These are phyloP conservation scores for Emmonsiellopsis sp. DNA, from an alignment of 2,329 filamentous ascomycete species.

Conservation along the genomic window DNA sequence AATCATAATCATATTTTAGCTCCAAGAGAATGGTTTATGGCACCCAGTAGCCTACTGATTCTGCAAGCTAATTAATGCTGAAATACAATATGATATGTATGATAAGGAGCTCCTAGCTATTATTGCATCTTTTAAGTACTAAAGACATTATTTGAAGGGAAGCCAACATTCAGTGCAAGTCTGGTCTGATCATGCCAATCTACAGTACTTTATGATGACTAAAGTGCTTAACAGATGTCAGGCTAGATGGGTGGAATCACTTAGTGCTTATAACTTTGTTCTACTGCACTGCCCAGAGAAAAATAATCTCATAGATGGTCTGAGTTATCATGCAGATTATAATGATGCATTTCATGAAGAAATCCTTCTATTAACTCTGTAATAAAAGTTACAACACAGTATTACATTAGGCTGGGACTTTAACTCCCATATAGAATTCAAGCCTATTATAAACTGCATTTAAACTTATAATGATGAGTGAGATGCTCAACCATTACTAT, in stretches of 20 bases:
- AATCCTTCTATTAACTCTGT: not conserved
- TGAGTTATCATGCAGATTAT: not conserved
- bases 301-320: not conserved
- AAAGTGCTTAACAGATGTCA: slow-evolving; percentile 5
- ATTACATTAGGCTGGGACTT: not conserved
- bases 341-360: not conserved
- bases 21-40: slow-evolving; percentile 11
- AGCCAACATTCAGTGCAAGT: slow-evolving; percentile 11
- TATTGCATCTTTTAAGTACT: slow-evolving; percentile 18
- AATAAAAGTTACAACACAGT: not conserved
- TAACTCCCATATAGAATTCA: not conserved
- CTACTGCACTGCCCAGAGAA: not conserved
- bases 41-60: slow-evolving; percentile 18
- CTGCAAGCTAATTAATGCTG: slow-evolving; percentile 12
- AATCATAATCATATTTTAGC: slow-evolving; percentile 12
- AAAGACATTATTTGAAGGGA: slow-evolving; percentile 13
- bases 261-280: slow-evolving; percentile 4
- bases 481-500: not conserved
- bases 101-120: slow-evolving; percentile 24
- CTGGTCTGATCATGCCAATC: slow-evolving; percentile 19
- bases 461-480: not conserved
- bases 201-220: slow-evolving; percentile 18
- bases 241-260: slow-evolving; percentile 4
- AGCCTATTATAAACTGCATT: not conserved
- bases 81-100: slow-evolving; percentile 22